phyloP scores from a whole-genome alignment of 2,329 filamentous ascomycete species.

The Colletotrichum magnum region DNA sequence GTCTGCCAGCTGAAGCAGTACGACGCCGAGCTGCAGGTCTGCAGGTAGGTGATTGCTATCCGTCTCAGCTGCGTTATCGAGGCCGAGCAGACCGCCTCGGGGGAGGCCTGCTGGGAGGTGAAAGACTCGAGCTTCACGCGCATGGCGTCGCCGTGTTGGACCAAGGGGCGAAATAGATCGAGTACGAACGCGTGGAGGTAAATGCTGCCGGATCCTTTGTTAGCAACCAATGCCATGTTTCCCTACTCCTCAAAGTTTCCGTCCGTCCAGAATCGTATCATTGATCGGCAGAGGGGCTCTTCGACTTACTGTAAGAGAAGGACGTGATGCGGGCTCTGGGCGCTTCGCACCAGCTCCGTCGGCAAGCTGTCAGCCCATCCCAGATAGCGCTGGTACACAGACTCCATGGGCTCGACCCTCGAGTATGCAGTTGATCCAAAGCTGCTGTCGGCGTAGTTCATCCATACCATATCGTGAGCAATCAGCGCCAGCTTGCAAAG shows the following conservation, averaged over 20 bases:
- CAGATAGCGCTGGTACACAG: slow-evolving; percentile 8
- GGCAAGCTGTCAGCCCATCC: slow-evolving; percentile 18
- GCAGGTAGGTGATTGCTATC: slow-evolving; percentile 5
- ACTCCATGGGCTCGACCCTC: slow-evolving; percentile 14
- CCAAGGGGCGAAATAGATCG: slow-evolving; percentile 27
- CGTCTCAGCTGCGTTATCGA: slow-evolving; percentile 4
- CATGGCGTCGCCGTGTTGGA: slow-evolving; percentile 9
- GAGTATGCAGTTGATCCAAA: neutral
- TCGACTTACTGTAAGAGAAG: slow-evolving; percentile 26
- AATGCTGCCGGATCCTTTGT: neutral
- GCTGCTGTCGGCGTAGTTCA: slow-evolving; percentile 14
- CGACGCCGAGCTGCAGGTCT: slow-evolving; percentile 6
- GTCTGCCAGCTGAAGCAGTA: slow-evolving; percentile 26
- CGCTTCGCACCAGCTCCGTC: slow-evolving; percentile 5
- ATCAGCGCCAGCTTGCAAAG: slow-evolving; percentile 19
- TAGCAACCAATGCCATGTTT: neutral
- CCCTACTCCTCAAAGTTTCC: too few relatives aligned
- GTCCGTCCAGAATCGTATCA: too few relatives aligned
- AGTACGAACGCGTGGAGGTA: slow-evolving; percentile 20
- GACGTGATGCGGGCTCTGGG: slow-evolving; percentile 19
- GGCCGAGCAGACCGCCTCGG: slow-evolving; percentile 11
- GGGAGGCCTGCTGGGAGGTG: slow-evolving; percentile 17
- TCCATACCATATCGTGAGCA: slow-evolving; percentile 27
- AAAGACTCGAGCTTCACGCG: slow-evolving; percentile 16
- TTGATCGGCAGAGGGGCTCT: too few relatives aligned